A percentile compares a stretch with the other conserved stretches of the same genome.
Conservation (phyloP, 805 yeast species). For the Schwanniomyces pseudopolymorphus region DNA sequence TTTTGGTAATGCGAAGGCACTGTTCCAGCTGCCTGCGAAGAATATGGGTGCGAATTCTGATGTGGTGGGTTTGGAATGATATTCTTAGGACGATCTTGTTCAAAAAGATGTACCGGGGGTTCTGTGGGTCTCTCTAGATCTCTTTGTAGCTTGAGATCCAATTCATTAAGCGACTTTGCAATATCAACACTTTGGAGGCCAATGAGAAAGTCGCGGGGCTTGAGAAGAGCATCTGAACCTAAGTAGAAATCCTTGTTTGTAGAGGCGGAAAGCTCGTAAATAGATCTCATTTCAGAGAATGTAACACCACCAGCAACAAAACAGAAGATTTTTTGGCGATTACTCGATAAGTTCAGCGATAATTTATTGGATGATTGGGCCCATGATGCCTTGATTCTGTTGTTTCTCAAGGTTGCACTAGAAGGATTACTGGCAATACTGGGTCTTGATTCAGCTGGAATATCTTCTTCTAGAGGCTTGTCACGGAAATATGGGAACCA, state of each 20-base stretch:
- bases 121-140: slow-evolving; percentile 27
- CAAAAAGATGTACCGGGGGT: slow-evolving; percentile 47
- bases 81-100: slow-evolving; percentile 22
- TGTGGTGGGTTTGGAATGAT: slow-evolving; percentile 8
- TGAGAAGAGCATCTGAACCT: slow-evolving; percentile 76
- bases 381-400: slow-evolving; percentile 77
- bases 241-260: slow-evolving; percentile 72
- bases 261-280: slow-evolving; percentile 63
- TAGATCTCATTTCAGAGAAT: slow-evolving; percentile 73
- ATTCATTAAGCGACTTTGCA: slow-evolving; percentile 37
- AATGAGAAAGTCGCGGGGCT: slow-evolving; percentile 50
- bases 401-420: slow-evolving; percentile 57
- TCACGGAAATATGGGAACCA: slow-evolving; percentile 75
- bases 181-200: slow-evolving; percentile 42
- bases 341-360: slow-evolving; percentile 11
- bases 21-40: neutral
- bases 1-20: slow-evolving; percentile 29
- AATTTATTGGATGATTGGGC: slow-evolving; percentile 43
- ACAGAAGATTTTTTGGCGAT: slow-evolving; percentile 69
- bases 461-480: slow-evolving; percentile 58
- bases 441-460: slow-evolving; percentile 16
- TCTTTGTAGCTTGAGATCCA: slow-evolving; percentile 37
- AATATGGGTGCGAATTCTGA: slow-evolving; percentile 9
- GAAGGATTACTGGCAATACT: slow-evolving; percentile 6
- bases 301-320: slow-evolving; percentile 91